Base-by-base conservation (phyloP, 2,329 filamentous ascomycete species). In the Alternaria ventricosa region DNA sequence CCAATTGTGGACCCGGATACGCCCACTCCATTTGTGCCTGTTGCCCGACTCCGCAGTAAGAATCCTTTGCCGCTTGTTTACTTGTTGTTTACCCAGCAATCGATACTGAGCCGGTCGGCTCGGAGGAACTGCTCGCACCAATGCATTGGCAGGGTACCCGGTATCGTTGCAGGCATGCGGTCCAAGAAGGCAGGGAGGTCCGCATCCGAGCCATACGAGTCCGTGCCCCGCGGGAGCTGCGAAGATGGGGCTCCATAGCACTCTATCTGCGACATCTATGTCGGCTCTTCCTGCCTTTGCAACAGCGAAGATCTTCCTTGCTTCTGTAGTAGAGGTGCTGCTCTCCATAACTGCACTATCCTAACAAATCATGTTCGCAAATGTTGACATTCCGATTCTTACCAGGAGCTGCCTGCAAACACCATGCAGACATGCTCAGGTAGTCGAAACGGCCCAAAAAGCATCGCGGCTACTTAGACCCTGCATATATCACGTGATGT, bases 401-500 rank as follows among this genome's bases (percentile, higher is more conserved):
- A 18, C 36, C 36, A 41, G 36, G 8, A 20, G 20, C 15, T 13
- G 20, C 22, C 49, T 41, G 49, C 25, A 15, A 8, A 57, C 12
- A 11, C 23, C 33, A 43, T 36, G 28, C 36, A 53, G 20, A 22
- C 12, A 36, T 41, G 30, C 28, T 36, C 12, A 30, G 47, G 20
- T 20, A 28, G 25, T 18, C 25, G 27, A 30, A 20, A n/a, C 27
- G 12, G 11, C 25, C 28, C 25, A 20, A 12, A 15, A 30, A 28
- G 27, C 10, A 50, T 5, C 36, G 36, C 9, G 41, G 11, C 23
- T 41, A 41, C 55, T 9, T 30, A 28, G 62, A 50, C 54, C 62
- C 62, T 64, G 62, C 55, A 58, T 64, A 13, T 28, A 18, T 64
- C 64, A 67, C 64, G 64, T 67, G 64, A 4, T 54, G 55, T 55